Evolutionary conservation across 495 filamentous ascomycete genomes (phyloP).

Genomic region (Neurospora tetrasperma): DNA sequence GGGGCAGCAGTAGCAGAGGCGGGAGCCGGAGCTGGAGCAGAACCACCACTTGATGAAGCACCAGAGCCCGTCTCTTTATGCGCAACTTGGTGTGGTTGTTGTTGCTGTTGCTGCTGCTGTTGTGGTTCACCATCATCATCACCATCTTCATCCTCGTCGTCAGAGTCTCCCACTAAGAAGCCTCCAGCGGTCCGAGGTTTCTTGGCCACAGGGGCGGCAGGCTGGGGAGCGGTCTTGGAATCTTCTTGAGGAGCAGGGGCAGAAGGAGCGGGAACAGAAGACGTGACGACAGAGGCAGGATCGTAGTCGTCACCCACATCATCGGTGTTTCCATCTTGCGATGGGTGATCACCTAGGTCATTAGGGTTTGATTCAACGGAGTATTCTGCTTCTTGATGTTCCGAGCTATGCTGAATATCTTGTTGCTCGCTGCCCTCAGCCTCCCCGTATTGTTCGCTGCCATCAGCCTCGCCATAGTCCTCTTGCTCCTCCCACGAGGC

Average conservation of each 20-base stretch:
- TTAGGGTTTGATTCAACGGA: slow-evolving; percentile 35
- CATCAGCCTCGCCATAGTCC: slow-evolving; percentile 41
- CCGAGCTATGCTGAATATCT: slow-evolving; percentile 44
- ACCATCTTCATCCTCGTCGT: slow-evolving; percentile 36
- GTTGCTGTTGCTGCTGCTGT: neutral
- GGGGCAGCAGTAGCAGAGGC: slow-evolving; percentile 8
- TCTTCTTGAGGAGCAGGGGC: neutral
- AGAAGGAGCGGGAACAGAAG: slow-evolving; percentile 7
- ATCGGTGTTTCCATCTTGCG: slow-evolving; percentile 27
- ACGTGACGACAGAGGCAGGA: slow-evolving; percentile 34
- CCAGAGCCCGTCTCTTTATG: slow-evolving; percentile 11
- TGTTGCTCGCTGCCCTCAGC: slow-evolving; percentile 30
- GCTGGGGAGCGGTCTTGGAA: slow-evolving; percentile 15
- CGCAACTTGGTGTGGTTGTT: neutral
- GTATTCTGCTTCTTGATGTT: slow-evolving; percentile 34
- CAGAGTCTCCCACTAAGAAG: slow-evolving; percentile 70
- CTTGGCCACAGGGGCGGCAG: slow-evolving; percentile 24
- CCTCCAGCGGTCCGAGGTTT: slow-evolving; percentile 67
- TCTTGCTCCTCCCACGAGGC: slow-evolving; percentile 39
- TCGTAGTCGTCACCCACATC: slow-evolving; percentile 39
- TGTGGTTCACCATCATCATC: neutral
- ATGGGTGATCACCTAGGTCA: slow-evolving; percentile 35
- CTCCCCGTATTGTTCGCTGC: slow-evolving; percentile 21
- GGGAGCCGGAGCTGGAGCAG: slow-evolving; percentile 4
- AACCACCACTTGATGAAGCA: slow-evolving; percentile 14